phyloP scores from a whole-genome alignment of 495 filamentous ascomycete species.

The Acidiella bohemica region DNA sequence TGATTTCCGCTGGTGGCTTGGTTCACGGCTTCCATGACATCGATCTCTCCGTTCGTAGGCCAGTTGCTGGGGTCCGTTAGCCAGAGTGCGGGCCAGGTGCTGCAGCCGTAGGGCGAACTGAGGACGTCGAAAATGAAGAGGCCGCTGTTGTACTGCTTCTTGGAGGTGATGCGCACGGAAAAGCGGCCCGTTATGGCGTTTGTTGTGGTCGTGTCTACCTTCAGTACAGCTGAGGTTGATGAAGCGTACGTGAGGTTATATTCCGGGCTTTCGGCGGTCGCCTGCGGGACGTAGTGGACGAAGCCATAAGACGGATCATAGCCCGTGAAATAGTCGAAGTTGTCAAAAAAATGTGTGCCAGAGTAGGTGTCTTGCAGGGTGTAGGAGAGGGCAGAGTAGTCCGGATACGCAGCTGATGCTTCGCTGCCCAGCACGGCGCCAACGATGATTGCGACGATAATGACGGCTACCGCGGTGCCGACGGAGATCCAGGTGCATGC shows the following conservation, averaged over 20 bases:
- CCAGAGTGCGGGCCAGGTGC: conserved; percentile 50
- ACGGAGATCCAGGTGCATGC: neutral
- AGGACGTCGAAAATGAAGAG: conserved; percentile 45
- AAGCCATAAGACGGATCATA: conserved; percentile 41
- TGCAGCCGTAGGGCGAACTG: conserved; percentile 38
- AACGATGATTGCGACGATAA: conserved; percentile 38
- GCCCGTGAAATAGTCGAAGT: conserved; percentile 40
- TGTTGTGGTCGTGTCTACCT: conserved; percentile 37
- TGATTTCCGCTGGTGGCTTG: conserved; percentile 34
- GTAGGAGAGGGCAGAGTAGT: conserved; percentile 40
- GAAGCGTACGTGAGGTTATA: conserved; percentile 41
- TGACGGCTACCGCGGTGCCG: conserved; percentile 16
- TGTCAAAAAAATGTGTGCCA: conserved; percentile 37
- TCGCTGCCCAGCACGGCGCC: conserved; percentile 38
- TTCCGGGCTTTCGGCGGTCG: conserved; percentile 22
- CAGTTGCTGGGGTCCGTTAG: conserved; percentile 45
- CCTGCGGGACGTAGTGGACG: conserved; percentile 35
- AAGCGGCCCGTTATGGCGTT: conserved; percentile 36
- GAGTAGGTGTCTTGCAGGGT: conserved; percentile 38
- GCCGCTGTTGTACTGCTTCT: conserved; percentile 35
- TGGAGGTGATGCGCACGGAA: conserved; percentile 43
- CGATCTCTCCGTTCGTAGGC: conserved; percentile 42
- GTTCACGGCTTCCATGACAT: conserved; percentile 37
- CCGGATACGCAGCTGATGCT: conserved; percentile 38
- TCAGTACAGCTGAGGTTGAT: conserved; percentile 35